These are phyloP conservation scores for Hapsidospora chrysogenum DNA, from an alignment of 495 filamentous ascomycete species.

Conservation along the genomic window DNA sequence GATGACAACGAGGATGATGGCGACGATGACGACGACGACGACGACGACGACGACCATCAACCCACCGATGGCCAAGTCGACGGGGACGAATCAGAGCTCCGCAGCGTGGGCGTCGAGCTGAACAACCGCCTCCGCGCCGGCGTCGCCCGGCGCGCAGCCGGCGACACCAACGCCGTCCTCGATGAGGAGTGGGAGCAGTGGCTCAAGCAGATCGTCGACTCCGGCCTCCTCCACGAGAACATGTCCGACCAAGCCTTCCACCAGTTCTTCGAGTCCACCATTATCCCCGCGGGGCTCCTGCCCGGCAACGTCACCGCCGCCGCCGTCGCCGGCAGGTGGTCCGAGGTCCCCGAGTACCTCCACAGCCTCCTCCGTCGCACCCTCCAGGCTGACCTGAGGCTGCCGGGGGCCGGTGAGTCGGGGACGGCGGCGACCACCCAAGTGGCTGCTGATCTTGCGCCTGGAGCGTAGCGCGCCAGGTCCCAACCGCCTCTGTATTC, in stretches of 20 bases:
- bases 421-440: no score
- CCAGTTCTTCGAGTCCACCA: conserved; percentile 10
- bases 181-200: conserved; percentile 78
- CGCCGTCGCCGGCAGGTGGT: conserved; percentile 32
- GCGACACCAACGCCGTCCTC: conserved; percentile 41
- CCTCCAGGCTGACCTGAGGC: no score
- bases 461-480: no score
- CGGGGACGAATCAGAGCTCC: conserved; percentile 45
- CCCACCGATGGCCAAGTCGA: no score
- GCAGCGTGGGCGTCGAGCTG: conserved; percentile 55
- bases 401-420: no score
- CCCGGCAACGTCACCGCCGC: conserved; percentile 24
- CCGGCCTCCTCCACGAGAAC: conserved; percentile 25
- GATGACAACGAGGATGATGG: conserved; percentile 12
- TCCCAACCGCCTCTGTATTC: no score
- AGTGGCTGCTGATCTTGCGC: no score
- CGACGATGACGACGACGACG: conserved; percentile 37
- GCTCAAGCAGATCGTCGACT: conserved; percentile 64
- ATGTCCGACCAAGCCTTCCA: conserved; percentile 20
- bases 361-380: conserved; percentile 26
- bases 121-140: conserved; percentile 58
- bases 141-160: conserved; percentile 41
- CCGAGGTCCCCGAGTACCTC: conserved; percentile 30
- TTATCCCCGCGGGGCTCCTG: conserved; percentile 21
- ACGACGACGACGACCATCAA: conserved; percentile 39